A percentile compares a stretch with the other conserved stretches of the same genome.
Evolutionary conservation across 306 rosid species (phyloP).

Genomic region (Prunus kanzakura): DNA sequence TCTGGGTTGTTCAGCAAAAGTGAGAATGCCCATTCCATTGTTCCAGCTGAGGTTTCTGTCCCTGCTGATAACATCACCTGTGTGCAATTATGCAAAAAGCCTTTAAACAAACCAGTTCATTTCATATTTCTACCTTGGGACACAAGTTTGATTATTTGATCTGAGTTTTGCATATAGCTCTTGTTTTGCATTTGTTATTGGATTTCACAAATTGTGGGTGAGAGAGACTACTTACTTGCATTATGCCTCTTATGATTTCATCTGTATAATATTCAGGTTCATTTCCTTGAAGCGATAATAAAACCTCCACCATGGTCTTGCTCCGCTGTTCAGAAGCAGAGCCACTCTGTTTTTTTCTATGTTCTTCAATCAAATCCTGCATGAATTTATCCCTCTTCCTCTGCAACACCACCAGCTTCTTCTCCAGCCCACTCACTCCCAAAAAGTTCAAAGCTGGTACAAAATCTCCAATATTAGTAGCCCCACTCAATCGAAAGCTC

Average conservation of each 20-base stretch:
- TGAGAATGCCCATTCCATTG: slow-evolving; percentile 43
- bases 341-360: not conserved
- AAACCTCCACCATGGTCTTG: slow-evolving; percentile 22
- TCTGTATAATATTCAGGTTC: slow-evolving; percentile 32
- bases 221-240: slow-evolving; percentile 16
- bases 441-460: not conserved
- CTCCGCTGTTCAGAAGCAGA: not conserved
- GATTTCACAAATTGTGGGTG: not conserved
- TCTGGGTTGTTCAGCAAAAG: slow-evolving; percentile 37
- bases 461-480: slow-evolving; percentile 8
- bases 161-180: too few relatives aligned
- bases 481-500: not conserved
- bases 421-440: slow-evolving; percentile 10
- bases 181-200: not conserved
- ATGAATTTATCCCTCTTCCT: slow-evolving; percentile 18
- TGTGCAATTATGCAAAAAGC: not conserved
- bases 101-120: not conserved
- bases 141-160: too few relatives aligned
- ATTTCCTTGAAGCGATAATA: slow-evolving; percentile 18
- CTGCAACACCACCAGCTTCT: slow-evolving; percentile 16
- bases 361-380: slow-evolving; percentile 22
- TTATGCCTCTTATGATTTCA: slow-evolving; percentile 27
- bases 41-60: slow-evolving; percentile 24
- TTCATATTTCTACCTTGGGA: not conserved
- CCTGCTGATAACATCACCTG: slow-evolving; percentile 35